A percentile compares a stretch with the other conserved stretches of the same genome.
Evolutionary conservation across 176 grass and related monocot genomes (phyloP).

Genomic region (Raddia guianensis): DNA sequence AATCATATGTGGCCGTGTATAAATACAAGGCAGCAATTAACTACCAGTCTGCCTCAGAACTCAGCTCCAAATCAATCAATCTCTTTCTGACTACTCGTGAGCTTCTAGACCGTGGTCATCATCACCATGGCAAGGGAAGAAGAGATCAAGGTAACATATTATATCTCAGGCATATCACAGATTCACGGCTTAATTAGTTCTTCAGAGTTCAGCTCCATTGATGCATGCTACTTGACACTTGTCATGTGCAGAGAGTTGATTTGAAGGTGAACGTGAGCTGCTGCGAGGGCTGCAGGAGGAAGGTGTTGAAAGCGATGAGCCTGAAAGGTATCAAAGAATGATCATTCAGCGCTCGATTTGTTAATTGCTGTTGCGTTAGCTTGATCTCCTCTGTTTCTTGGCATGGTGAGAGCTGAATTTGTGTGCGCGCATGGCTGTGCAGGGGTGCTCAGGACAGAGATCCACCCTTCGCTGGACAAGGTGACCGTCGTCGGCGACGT

Average conservation of each 20-base stretch:
- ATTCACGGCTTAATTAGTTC: background rate
- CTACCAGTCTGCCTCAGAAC: conserved; percentile 25
- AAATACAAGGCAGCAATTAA: conserved; percentile 37
- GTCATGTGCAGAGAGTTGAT: conserved; percentile 75
- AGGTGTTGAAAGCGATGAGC: conserved; percentile 85
- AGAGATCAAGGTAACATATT: conserved; percentile 58
- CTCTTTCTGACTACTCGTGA: background rate
- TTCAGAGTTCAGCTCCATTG: background rate
- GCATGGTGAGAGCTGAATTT: background rate
- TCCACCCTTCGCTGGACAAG: conserved; percentile 73
- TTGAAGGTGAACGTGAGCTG: conserved; percentile 91
- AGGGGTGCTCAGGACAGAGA: conserved; percentile 84
- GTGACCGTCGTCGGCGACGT: conserved; percentile 81
- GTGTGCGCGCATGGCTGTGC: conserved; percentile 4
- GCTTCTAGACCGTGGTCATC: conserved; percentile 46
- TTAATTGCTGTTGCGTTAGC: background rate
- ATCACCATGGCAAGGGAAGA: conserved; percentile 68
- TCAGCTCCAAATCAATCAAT: conserved; percentile 9
- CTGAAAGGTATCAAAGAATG: conserved; percentile 53
- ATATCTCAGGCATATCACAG: background rate
- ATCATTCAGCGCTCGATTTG: background rate
- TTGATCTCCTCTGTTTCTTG: background rate
- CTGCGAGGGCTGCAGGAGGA: conserved; percentile 91
- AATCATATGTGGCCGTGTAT: conserved; percentile 36
- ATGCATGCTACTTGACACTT: background rate